These are phyloP conservation scores for Coniochaeta sp. DNA, from an alignment of 2,329 filamentous ascomycete species.

Conservation along the genomic window DNA sequence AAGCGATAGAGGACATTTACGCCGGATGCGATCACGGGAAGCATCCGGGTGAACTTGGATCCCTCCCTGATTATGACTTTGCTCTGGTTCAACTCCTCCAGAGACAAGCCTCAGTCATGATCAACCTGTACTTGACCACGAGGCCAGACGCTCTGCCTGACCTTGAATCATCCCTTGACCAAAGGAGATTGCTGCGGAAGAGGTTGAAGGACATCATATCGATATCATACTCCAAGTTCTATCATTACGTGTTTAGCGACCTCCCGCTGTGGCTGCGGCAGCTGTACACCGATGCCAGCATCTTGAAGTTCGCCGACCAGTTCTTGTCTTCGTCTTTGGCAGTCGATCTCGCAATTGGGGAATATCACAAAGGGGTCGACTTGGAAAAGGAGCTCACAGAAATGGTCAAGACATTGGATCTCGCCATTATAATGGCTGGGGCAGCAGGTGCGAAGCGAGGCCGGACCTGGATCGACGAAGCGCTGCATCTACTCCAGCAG, in stretches of 20 bases:
- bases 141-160: background rate
- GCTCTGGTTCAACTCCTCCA: conserved; percentile 12
- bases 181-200: conserved; percentile 21
- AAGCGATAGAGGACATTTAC: conserved; percentile 10
- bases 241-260: conserved; percentile 60
- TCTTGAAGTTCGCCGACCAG: conserved; percentile 49
- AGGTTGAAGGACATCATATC: conserved; percentile 50
- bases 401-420: conserved; percentile 63
- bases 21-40: conserved; percentile 6
- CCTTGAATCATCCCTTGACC: conserved; percentile 2
- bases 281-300: conserved; percentile 63
- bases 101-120: conserved; percentile 11
- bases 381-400: conserved; percentile 33
- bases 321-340: conserved; percentile 17
- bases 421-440: conserved; percentile 68
- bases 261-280: conserved; percentile 63
- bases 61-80: conserved; percentile 9
- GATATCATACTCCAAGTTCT: conserved; percentile 59
- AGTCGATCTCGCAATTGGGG: background rate
- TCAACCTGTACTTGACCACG: conserved; percentile 5
- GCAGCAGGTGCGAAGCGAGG: conserved; percentile 47
- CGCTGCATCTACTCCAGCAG: conserved; percentile 34
- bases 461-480: conserved; percentile 40
- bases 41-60: background rate
- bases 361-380: background rate